phyloP scores from a whole-genome alignment of 73 alveolate species.

The Paramecium octaurelia region DNA sequence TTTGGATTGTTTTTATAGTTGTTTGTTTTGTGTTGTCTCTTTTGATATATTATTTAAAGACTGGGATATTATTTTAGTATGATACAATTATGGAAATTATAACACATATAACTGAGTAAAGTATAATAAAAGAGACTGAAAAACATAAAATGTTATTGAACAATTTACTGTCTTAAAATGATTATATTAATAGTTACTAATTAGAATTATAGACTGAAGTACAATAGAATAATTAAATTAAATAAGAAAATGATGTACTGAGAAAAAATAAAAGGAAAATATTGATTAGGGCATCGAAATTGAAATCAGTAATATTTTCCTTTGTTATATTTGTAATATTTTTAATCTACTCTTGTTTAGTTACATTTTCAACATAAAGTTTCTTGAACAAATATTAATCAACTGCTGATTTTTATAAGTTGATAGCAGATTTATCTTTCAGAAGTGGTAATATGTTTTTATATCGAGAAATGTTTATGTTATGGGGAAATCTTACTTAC shows the following conservation, averaged over 20 bases:
- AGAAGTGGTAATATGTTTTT: constrained; percentile 46
- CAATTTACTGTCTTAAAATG: neutral
- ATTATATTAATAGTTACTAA: neutral
- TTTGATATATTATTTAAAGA: neutral
- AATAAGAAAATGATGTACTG: neutral
- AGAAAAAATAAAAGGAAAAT: neutral
- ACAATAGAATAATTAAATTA: neutral
- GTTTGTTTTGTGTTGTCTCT: neutral
- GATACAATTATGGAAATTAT: neutral
- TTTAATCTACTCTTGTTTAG: neutral
- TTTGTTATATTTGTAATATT: neutral
- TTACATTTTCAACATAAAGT: neutral
- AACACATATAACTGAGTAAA: neutral
- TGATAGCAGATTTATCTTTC: constrained; percentile 3
- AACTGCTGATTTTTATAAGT: constrained; percentile 22
- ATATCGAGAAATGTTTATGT: constrained; percentile 6
- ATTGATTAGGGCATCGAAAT: neutral
- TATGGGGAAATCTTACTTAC: constrained; percentile 4
- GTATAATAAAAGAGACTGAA: neutral
- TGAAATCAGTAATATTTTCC: neutral
- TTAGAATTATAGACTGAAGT: neutral
- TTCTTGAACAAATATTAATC: neutral
- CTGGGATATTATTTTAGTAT: neutral
- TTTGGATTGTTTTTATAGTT: neutral
- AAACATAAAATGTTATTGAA: neutral